Percentiles rank a stretch among this genome's conserved stretches.
Evolutionary conservation across 768 basidiomycete genomes (phyloP).

Genomic region (Amanita rimosa): DNA sequence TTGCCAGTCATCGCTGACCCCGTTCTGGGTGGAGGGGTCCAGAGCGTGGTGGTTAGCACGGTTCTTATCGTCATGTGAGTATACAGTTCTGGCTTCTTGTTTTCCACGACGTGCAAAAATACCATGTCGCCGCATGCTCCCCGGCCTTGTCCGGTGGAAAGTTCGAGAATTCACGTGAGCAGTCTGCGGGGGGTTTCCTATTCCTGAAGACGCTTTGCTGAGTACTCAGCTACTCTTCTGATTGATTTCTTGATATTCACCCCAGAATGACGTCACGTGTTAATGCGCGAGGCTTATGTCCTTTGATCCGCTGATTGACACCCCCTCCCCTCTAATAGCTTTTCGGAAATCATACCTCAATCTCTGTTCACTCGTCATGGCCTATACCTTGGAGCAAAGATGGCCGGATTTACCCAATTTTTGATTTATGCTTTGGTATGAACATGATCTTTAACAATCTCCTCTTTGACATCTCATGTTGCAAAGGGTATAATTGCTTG

Average conservation of each 20-base stretch:
- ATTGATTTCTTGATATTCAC: background rate
- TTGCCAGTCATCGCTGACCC: conserved; percentile 77
- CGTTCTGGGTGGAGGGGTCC: conserved; percentile 68
- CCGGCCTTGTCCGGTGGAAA: background rate
- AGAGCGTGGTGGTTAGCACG: conserved; percentile 73
- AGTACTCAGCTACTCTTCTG: background rate
- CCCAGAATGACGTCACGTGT: conserved; percentile 21
- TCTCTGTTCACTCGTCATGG: conserved; percentile 89
- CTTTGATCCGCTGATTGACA: background rate
- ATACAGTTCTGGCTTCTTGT: conserved; percentile 9
- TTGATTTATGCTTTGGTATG: conserved; percentile 60
- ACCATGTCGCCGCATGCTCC: background rate
- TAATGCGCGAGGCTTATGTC: too few species aligned
- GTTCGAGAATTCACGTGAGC: background rate
- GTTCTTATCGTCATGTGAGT: conserved; percentile 83
- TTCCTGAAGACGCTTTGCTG: too few species aligned
- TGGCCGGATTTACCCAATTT: conserved; percentile 58
- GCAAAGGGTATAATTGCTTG: conserved; percentile 62
- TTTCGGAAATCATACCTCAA: conserved; percentile 88
- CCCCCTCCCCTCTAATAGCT: conserved; percentile 30
- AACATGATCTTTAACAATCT: background rate
- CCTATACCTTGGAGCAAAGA: conserved; percentile 78
- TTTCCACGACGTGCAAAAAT: background rate
- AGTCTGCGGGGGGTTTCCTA: background rate
- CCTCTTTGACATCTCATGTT: background rate